Percentiles rank a stretch among this genome's conserved stretches.
phyloP scores from a whole-genome alignment of 148 eudicot species.

The Camellia japonica region DNA sequence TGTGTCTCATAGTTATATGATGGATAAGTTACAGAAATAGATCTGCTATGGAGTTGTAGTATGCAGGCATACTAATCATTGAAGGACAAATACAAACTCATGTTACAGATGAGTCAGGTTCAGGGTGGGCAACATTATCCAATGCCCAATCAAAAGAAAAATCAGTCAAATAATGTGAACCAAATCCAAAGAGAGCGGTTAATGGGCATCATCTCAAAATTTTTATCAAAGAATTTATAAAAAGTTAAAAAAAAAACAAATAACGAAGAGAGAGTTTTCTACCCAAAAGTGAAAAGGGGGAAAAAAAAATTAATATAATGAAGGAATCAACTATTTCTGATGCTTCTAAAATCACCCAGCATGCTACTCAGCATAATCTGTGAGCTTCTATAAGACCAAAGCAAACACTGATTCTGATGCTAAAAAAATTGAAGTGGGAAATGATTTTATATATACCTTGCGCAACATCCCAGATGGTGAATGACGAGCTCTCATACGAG shows the following conservation, averaged over 20 bases:
- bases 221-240: not conserved
- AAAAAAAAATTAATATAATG: not conserved
- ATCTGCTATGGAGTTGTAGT: not conserved
- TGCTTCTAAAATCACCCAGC: not conserved
- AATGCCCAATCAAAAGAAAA: not conserved
- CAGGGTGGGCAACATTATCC: not conserved
- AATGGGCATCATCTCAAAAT: not conserved
- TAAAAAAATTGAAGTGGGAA: not conserved
- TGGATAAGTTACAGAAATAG: not conserved
- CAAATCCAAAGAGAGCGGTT: not conserved
- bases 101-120: not conserved
- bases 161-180: not conserved
- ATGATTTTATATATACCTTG: slow-evolving; percentile 53
- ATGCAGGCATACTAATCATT: not conserved
- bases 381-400: not conserved
- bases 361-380: slow-evolving; percentile 3
- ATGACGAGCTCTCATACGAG: slow-evolving; percentile 86
- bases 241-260: not conserved
- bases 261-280: not conserved
- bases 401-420: not conserved
- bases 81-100: not conserved
- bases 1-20: not conserved
- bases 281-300: not conserved
- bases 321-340: not conserved
- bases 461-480: slow-evolving; percentile 96